Evolutionary conservation across 129 eudicot species (phyloP).

Genomic region (Saussurea involucrata): DNA sequence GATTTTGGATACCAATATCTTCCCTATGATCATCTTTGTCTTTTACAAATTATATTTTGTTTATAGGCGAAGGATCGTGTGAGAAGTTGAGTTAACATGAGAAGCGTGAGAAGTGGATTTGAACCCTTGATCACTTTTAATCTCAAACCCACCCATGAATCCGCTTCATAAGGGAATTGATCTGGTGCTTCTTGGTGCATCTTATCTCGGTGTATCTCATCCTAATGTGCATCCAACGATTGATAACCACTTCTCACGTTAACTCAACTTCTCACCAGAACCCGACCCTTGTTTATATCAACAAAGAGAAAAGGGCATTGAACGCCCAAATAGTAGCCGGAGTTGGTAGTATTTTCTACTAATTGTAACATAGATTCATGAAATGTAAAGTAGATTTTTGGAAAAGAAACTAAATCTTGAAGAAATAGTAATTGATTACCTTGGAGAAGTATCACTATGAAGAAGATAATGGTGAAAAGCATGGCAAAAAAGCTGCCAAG

Average conservation of each 20-base stretch:
- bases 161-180: too few relatives aligned
- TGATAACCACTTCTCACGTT: too few relatives aligned
- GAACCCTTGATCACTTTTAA: too few relatives aligned
- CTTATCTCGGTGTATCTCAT: too few relatives aligned
- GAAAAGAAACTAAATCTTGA: neutral
- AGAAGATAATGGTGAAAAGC: slow-evolving; percentile 60
- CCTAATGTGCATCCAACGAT: too few relatives aligned
- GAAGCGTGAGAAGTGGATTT: too few relatives aligned
- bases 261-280: too few relatives aligned
- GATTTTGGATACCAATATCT: neutral
- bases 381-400: neutral
- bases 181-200: too few relatives aligned
- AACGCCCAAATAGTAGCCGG: neutral
- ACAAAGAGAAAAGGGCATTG: neutral
- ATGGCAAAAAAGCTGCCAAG: slow-evolving; percentile 65
- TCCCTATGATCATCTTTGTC: slow-evolving; percentile 8
- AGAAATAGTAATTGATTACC: slow-evolving; percentile 28
- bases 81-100: too few relatives aligned
- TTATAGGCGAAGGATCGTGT: too few relatives aligned
- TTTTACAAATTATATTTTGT: slow-evolving; percentile 4
- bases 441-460: slow-evolving; percentile 60
- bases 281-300: too few relatives aligned
- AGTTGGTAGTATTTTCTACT: neutral
- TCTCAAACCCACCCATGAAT: too few relatives aligned
- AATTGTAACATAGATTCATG: neutral